Percentiles rank a stretch among this genome's conserved stretches.
Conservation (phyloP, 306 rosid genomes). For the Acmispon strigosus region DNA sequence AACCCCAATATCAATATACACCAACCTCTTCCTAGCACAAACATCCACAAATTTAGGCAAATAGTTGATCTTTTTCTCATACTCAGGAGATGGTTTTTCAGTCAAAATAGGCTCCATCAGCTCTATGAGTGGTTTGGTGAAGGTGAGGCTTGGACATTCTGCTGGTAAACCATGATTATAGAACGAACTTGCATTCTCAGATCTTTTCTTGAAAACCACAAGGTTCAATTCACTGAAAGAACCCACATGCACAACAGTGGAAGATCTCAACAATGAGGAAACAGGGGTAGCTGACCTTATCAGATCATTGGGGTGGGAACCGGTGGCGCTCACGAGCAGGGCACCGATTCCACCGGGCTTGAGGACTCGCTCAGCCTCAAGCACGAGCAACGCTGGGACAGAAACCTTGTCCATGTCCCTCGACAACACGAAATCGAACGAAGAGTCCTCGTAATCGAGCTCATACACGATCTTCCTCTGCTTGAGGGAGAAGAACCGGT, state of each 20-base stretch:
- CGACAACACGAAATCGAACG: slow-evolving; percentile 72
- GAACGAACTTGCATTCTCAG: slow-evolving; percentile 35
- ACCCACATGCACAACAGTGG: slow-evolving; percentile 63
- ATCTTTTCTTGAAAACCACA: slow-evolving; percentile 66
- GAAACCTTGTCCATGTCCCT: slow-evolving; percentile 61
- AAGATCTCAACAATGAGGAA: slow-evolving; percentile 67
- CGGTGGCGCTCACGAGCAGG: slow-evolving; percentile 37
- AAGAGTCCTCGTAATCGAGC: slow-evolving; percentile 42
- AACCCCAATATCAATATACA: slow-evolving; percentile 78
- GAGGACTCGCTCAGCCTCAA: slow-evolving; percentile 89
- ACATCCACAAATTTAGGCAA: slow-evolving; percentile 63
- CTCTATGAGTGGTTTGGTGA: slow-evolving; percentile 48
- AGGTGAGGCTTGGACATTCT: slow-evolving; percentile 57
- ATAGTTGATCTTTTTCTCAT: slow-evolving; percentile 29
- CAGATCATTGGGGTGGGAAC: slow-evolving; percentile 41
- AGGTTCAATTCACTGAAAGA: slow-evolving; percentile 46
- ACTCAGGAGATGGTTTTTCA: slow-evolving; percentile 29
- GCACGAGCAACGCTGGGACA: slow-evolving; percentile 67
- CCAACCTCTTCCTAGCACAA: slow-evolving; percentile 49
- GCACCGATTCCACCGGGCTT: slow-evolving; percentile 89
- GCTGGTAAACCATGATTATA: slow-evolving; percentile 47
- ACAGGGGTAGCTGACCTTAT: slow-evolving; percentile 75
- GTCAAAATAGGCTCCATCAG: slow-evolving; percentile 63
- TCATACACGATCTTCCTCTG: slow-evolving; percentile 42
- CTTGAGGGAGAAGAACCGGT: slow-evolving; percentile 54